phyloP scores from a whole-genome alignment of 1,284 basidiomycete species.

The Pterulicium gracile region DNA sequence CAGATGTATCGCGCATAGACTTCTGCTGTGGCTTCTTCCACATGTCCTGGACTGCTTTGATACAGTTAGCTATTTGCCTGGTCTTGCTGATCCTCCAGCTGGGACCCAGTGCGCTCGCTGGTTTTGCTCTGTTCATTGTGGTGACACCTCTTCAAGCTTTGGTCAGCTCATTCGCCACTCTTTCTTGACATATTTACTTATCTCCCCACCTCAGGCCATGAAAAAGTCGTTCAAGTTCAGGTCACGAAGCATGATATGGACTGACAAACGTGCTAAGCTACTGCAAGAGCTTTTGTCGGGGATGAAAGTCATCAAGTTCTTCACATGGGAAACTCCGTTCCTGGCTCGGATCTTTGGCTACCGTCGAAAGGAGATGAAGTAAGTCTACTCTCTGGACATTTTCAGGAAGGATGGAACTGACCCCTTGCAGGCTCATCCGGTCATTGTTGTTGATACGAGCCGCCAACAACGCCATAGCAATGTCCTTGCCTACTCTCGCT shows the following conservation, averaged over 20 bases:
- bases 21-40: conserved; percentile 82
- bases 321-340: conserved; percentile 75
- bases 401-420: conserved; percentile 1
- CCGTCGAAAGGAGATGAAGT: conserved; percentile 66
- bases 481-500: conserved; percentile 71
- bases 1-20: conserved; percentile 86
- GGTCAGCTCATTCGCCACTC: background rate
- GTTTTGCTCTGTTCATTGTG: conserved; percentile 73
- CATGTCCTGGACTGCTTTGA: conserved; percentile 11
- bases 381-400: conserved; percentile 13
- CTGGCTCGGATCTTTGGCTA: conserved; percentile 60
- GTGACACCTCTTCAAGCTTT: conserved; percentile 27
- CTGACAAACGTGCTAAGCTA: conserved; percentile 78
- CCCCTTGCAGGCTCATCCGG: conserved; percentile 49
- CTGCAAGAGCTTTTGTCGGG: conserved; percentile 78
- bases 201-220: conserved; percentile 38
- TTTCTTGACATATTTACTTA: background rate
- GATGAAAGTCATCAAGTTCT: conserved; percentile 87
- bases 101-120: conserved; percentile 75
- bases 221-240: conserved; percentile 65
- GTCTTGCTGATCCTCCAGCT: conserved; percentile 60
- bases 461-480: conserved; percentile 55
- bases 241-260: conserved; percentile 80
- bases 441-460: conserved; percentile 65
- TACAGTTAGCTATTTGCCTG: conserved; percentile 64